Evolutionary conservation across 2,329 filamentous ascomycete genomes (phyloP).

Genomic region (Penicillium sp.): DNA sequence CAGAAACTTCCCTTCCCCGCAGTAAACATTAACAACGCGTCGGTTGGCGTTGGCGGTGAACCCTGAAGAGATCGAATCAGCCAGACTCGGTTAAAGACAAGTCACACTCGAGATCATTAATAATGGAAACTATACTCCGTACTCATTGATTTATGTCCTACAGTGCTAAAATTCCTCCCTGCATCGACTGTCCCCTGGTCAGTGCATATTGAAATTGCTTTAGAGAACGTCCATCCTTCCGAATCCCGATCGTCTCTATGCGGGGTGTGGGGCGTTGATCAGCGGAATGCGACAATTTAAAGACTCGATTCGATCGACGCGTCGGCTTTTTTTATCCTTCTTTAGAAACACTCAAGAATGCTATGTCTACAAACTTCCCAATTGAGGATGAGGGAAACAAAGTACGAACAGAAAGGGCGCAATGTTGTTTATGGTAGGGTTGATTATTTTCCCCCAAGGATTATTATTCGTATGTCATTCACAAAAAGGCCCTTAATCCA

Average conservation of each 20-base stretch:
- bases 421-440: background rate
- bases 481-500: constrained; percentile 12
- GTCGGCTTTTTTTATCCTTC: background rate
- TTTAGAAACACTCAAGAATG: background rate
- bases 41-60: constrained; percentile 22
- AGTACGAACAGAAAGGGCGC: background rate
- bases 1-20: constrained; percentile 14
- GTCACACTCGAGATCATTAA: background rate
- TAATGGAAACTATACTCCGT: background rate
- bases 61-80: background rate
- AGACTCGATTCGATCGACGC: constrained; percentile 12
- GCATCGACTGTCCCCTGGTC: background rate
- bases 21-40: constrained; percentile 25
- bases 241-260: background rate
- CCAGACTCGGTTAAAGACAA: background rate
- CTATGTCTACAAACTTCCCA: background rate
- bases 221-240: background rate
- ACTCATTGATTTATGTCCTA: background rate
- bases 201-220: constrained; percentile 14
- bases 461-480: constrained; percentile 22
- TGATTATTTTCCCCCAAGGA: background rate
- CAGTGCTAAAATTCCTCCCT: background rate
- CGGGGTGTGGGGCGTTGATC: constrained; percentile 14
- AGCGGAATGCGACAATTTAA: constrained; percentile 10
- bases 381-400: background rate